Conservation (phyloP, 805 yeast genomes). For the Tetrapisispora iriomotensis region DNA sequence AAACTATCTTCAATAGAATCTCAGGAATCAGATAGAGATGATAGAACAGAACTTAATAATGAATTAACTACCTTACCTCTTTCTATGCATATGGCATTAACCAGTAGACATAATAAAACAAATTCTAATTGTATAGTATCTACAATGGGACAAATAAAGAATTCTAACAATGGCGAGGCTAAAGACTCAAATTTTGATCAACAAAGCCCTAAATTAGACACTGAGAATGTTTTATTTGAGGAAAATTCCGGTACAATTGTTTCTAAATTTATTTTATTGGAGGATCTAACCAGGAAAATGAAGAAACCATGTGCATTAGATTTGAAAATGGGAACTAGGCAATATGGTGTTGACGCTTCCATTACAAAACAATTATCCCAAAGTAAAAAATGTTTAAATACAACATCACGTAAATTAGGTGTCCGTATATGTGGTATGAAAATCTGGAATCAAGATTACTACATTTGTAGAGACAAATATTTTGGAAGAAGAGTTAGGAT, state of each 20-base stretch:
- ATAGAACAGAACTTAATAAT: neutral
- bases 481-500: constrained; percentile 70
- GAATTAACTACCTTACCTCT: neutral
- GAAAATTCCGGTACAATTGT: constrained; percentile 26
- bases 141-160: too few relatives aligned
- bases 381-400: constrained; percentile 63
- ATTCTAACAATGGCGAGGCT: too few relatives aligned
- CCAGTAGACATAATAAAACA: too few relatives aligned
- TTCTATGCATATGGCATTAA: neutral
- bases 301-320: constrained; percentile 83
- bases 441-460: constrained; percentile 52
- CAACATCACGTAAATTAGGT: constrained; percentile 77
- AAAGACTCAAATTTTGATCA: too few relatives aligned
- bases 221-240: constrained; percentile 17
- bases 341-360: constrained; percentile 90
- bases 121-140: too few relatives aligned
- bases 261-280: constrained; percentile 66
- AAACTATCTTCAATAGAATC: neutral
- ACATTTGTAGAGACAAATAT: constrained; percentile 76
- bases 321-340: constrained; percentile 96
- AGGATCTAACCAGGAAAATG: constrained; percentile 82
- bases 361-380: constrained; percentile 67
- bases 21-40: neutral
- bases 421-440: constrained; percentile 95
- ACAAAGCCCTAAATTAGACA: too few relatives aligned